A percentile compares a stretch with the other conserved stretches of the same genome.
Conservation (phyloP, 805 yeast genomes). For the Ogataea corticis region DNA sequence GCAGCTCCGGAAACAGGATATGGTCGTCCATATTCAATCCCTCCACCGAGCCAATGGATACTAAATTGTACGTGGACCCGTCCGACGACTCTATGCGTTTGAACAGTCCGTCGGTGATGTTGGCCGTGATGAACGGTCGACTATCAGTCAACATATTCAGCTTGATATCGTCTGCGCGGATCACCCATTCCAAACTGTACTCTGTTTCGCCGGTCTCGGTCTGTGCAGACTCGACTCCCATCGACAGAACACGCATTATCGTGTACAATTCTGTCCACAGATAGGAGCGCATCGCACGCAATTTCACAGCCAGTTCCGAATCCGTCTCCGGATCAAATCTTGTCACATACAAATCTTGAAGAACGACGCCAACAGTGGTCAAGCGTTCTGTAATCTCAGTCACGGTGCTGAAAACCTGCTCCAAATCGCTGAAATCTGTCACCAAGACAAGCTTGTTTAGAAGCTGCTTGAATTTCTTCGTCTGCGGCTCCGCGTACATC, state of each 20-base stretch:
- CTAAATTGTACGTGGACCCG: conserved; percentile 63
- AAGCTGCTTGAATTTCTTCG: conserved; percentile 54
- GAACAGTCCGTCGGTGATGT: conserved; percentile 61
- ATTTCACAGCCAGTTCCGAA: conserved; percentile 30
- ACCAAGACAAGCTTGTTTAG: conserved; percentile 68
- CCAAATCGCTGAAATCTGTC: conserved; percentile 65
- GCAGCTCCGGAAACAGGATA: conserved; percentile 67
- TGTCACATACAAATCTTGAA: conserved; percentile 42
- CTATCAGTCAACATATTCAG: conserved; percentile 66
- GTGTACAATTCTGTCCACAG: conserved; percentile 44
- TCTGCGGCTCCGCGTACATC: conserved; percentile 65
- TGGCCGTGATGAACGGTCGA: conserved; percentile 68
- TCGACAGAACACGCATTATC: conserved; percentile 41
- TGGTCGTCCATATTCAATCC: conserved; percentile 62
- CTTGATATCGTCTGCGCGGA: conserved; percentile 67
- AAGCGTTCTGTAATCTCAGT: conserved; percentile 10
- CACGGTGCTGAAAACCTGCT: conserved; percentile 21
- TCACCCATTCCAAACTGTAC: conserved; percentile 51
- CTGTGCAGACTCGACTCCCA: conserved; percentile 19
- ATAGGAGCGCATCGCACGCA: conserved; percentile 38
- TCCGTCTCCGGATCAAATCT: conserved; percentile 42
- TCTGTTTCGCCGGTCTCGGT: conserved; percentile 27
- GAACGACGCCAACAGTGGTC: conserved; percentile 6
- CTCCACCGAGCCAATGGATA: conserved; percentile 62
- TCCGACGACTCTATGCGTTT: conserved; percentile 61